Percentiles rank a stretch among this genome's conserved stretches.
Conservation (phyloP, 2,329 filamentous ascomycete genomes). For the Hymenoscyphus salicellus region DNA sequence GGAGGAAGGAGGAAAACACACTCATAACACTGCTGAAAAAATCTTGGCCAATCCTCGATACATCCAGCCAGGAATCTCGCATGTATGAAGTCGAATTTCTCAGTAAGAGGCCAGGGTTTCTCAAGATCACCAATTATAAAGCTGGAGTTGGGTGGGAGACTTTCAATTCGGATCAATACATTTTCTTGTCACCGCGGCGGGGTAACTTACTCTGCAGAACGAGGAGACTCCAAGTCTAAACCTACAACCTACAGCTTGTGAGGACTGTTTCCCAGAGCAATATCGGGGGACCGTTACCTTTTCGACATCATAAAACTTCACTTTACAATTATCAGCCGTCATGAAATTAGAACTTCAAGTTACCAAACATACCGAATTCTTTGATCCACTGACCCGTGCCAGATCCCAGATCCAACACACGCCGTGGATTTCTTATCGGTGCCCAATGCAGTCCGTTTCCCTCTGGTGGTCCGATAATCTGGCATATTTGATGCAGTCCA, state of each 20-base stretch:
- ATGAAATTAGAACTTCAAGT: neutral
- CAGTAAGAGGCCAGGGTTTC: neutral
- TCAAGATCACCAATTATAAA: neutral
- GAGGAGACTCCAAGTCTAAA: neutral
- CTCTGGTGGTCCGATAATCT: neutral
- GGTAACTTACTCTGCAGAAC: neutral
- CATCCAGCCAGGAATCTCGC: neutral
- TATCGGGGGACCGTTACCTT: neutral
- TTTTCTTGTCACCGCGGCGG: neutral
- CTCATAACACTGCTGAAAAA: neutral
- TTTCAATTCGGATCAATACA: neutral
- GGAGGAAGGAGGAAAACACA: neutral
- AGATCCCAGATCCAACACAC: neutral
- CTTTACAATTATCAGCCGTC: neutral
- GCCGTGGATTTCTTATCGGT: neutral
- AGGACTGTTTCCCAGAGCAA: neutral
- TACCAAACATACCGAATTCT: neutral
- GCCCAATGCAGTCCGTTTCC: neutral
- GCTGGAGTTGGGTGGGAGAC: neutral
- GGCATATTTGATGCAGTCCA: neutral
- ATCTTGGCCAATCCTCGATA: neutral
- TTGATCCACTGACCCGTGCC: neutral
- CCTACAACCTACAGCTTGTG: neutral
- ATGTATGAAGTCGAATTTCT: neutral
- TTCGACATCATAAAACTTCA: neutral